Evolutionary conservation across 176 grass and related monocot genomes (phyloP), one percentile per base, ranked within the genome.

Genomic region (Oryza australiensis): DNA sequence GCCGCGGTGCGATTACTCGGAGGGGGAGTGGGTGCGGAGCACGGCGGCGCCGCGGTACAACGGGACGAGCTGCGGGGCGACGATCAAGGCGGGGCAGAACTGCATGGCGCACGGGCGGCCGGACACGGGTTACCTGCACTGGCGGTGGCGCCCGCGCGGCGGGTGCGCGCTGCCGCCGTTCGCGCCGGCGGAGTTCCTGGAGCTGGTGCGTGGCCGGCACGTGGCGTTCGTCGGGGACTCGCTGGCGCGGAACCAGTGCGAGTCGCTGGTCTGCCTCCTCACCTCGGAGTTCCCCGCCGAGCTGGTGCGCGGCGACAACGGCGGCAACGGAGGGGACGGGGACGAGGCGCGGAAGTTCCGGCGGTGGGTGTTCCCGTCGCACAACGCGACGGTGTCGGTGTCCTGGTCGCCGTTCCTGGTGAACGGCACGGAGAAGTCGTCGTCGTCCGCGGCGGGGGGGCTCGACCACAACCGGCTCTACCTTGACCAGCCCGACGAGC

Each of bases 401-500:
- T 84, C 86, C 88, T 94, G 95, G 95, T 91, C 88, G 0, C 90
- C 90, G 64, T 94, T 98, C 89, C 82, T 98, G 68, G 90, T 98
- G 57, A 91, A 93, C 30, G 95, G 95, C 35, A 86, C 87, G 20
- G 86, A 94, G 80, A 91, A 87, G 65, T 22, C 81, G 13, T 32
- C 85, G 14, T 62, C 64, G 15, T 65, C 71, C 20, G 66, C 64
- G 15, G 70, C 66, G 20, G 68, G 40, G 0, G 86, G 77, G 27
- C 71, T 76, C 15, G 37, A 72, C 62, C 86, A 96, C 79, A 98
- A 91, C 86, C 76, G 71, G 70, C 72, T 98, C 7, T 90, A 84
- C 75, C 34, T 94, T 1, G 92, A 98, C 79, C 70, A 63, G 18
- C 76, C 88, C 26, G 95, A 94, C 55, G 74, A 89, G 66, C 83